A percentile compares a stretch with the other conserved stretches of the same genome.
Conservation (phyloP, 352 stramenopile genomes). For the Pythium apleroticum region DNA sequence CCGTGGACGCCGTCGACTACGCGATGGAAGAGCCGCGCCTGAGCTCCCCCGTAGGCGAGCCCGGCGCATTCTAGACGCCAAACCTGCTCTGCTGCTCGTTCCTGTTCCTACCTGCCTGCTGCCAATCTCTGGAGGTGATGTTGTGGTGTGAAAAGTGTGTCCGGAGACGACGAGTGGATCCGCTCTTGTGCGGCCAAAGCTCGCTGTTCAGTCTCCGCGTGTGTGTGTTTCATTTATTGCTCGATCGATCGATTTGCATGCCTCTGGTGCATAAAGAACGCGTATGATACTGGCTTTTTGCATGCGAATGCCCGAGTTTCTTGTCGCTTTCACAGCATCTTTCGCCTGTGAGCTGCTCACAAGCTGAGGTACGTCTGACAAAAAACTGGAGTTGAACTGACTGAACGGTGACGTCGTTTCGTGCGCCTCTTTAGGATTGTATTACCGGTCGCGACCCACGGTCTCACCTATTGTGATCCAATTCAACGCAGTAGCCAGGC, state of each 20-base stretch:
- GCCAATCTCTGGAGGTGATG: neutral
- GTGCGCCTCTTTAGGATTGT: constrained; percentile 19
- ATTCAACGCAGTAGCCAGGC: neutral
- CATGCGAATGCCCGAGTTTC: neutral
- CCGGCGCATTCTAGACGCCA: constrained; percentile 15
- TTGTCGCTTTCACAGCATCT: too few relatives aligned
- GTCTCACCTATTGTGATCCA: neutral
- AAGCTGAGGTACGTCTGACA: too few relatives aligned
- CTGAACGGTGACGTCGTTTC: constrained; percentile 28
- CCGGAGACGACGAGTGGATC: neutral
- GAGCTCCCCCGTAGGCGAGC: constrained; percentile 22
- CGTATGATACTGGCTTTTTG: constrained; percentile 6
- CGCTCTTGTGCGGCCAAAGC: neutral
- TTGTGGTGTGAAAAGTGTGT: neutral
- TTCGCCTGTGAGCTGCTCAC: too few relatives aligned
- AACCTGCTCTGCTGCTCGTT: neutral
- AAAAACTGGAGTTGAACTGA: neutral
- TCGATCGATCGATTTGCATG: neutral
- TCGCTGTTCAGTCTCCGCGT: neutral
- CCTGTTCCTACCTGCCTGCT: neutral
- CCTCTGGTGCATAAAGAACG: neutral
- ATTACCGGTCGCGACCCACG: neutral
- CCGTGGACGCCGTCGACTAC: constrained; percentile 25
- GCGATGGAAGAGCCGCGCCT: constrained; percentile 25
- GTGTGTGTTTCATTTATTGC: constrained; percentile 4